Evolutionary conservation across 1,139 yeast species (phyloP).

Genomic region (Hyphopichia burtonii): DNA sequence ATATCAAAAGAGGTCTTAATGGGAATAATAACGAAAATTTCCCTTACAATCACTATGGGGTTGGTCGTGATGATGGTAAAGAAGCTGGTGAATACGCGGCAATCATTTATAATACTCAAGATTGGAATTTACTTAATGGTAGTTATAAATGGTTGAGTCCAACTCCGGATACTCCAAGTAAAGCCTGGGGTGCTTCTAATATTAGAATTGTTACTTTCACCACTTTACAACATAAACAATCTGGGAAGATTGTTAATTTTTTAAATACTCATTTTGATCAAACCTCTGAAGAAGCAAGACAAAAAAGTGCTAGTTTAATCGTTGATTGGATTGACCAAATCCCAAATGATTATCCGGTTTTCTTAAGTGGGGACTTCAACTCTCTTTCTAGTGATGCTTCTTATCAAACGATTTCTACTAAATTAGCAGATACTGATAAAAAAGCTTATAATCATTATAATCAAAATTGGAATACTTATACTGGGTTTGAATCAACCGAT

Average conservation of each 20-base stretch:
- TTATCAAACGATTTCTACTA: conserved; percentile 29
- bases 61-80: conserved; percentile 50
- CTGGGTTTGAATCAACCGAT: conserved; percentile 35
- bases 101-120: conserved; percentile 32
- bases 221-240: conserved; percentile 22
- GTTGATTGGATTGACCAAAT: conserved; percentile 27
- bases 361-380: conserved; percentile 42
- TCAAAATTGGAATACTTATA: conserved; percentile 32
- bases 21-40: conserved; percentile 10
- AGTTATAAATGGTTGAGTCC: conserved; percentile 46
- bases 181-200: conserved; percentile 44
- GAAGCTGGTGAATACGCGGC: conserved; percentile 47
- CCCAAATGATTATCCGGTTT: conserved; percentile 29
- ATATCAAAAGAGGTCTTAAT: conserved; percentile 23
- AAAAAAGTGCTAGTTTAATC: conserved; percentile 27
- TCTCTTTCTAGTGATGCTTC: conserved; percentile 29
- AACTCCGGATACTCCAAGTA: conserved; percentile 40
- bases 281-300: conserved; percentile 37
- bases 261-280: conserved; percentile 49
- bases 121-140: conserved; percentile 28
- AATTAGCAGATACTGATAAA: conserved; percentile 18
- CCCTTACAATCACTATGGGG: conserved; percentile 43
- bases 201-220: conserved; percentile 43
- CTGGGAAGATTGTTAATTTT: conserved; percentile 27
- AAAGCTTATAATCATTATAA: conserved; percentile 20